phyloP scores from a whole-genome alignment of 2,329 filamentous ascomycete genomes.

The Rhynchosporium secalis region DNA sequence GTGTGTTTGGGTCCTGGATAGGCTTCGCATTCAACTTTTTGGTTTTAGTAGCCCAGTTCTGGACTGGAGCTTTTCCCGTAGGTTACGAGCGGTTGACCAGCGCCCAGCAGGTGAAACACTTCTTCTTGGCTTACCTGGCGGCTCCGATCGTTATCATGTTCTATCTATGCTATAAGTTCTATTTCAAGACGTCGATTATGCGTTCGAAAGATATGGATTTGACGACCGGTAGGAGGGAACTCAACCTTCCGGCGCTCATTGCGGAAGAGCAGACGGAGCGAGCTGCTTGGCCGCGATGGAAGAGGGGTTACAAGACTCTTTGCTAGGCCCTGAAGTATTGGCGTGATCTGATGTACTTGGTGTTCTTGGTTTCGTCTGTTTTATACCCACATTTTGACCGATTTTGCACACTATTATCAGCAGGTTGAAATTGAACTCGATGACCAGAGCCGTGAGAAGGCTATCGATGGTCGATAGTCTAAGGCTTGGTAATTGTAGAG shows the following conservation, averaged over 20 bases:
- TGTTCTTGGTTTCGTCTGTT: background rate
- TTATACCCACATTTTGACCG: slow-evolving; percentile 8
- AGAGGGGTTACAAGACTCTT: slow-evolving; percentile 70
- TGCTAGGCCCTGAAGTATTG: slow-evolving; percentile 51
- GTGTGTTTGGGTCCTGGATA: slow-evolving; percentile 76
- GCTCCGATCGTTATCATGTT: slow-evolving; percentile 67
- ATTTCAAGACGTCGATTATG: slow-evolving; percentile 68
- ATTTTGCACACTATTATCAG: slow-evolving; percentile 8
- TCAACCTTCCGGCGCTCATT: slow-evolving; percentile 77
- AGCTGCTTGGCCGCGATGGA: slow-evolving; percentile 72
- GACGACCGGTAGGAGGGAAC: slow-evolving; percentile 78
- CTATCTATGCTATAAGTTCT: slow-evolving; percentile 76
- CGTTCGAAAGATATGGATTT: slow-evolving; percentile 77
- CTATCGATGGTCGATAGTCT: background rate
- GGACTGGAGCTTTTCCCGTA: slow-evolving; percentile 79
- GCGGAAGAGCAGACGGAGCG: slow-evolving; percentile 78
- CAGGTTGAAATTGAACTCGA: background rate
- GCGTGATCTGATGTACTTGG: background rate
- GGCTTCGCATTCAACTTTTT: slow-evolving; percentile 74
- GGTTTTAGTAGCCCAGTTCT: slow-evolving; percentile 82
- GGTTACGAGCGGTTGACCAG: slow-evolving; percentile 50
- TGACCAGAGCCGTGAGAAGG: background rate
- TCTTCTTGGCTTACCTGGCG: slow-evolving; percentile 73
- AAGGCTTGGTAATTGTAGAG: background rate
- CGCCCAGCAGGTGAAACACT: slow-evolving; percentile 56